Conservation (phyloP, 805 yeast species). For the Pichia exigua region DNA sequence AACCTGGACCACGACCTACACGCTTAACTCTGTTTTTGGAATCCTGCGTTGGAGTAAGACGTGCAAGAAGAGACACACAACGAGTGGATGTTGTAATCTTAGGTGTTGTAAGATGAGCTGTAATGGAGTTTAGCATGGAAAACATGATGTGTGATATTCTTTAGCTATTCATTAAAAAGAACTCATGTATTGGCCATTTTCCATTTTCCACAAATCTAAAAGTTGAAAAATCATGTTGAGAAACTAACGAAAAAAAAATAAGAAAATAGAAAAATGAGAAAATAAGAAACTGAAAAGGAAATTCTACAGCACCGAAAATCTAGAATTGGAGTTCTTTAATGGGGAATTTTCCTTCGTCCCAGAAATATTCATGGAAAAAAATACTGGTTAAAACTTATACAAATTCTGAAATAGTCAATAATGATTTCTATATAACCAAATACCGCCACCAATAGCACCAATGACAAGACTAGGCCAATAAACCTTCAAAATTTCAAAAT, state of each 20-base stretch:
- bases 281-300: not conserved
- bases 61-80: slow-evolving; percentile 41
- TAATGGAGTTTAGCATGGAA: not conserved
- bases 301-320: too few species aligned
- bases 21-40: slow-evolving; percentile 58
- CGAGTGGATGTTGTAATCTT: slow-evolving; percentile 10
- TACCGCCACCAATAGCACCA: not conserved
- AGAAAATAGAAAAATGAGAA: not conserved
- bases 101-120: not conserved
- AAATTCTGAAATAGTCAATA: not conserved
- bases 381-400: not conserved
- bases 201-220: not conserved
- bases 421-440: not conserved
- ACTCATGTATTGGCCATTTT: not conserved
- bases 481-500: not conserved
- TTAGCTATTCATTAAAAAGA: not conserved
- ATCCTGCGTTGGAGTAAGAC: slow-evolving; percentile 50
- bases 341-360: not conserved
- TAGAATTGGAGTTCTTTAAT: too few species aligned
- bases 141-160: not conserved
- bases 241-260: not conserved
- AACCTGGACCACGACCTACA: slow-evolving; percentile 94
- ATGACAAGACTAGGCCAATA: not conserved
- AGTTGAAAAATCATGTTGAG: not conserved
- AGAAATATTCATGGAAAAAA: too few species aligned